Base-by-base conservation (phyloP, 305 asterid genomes). In the Solanum hybrid region DNA sequence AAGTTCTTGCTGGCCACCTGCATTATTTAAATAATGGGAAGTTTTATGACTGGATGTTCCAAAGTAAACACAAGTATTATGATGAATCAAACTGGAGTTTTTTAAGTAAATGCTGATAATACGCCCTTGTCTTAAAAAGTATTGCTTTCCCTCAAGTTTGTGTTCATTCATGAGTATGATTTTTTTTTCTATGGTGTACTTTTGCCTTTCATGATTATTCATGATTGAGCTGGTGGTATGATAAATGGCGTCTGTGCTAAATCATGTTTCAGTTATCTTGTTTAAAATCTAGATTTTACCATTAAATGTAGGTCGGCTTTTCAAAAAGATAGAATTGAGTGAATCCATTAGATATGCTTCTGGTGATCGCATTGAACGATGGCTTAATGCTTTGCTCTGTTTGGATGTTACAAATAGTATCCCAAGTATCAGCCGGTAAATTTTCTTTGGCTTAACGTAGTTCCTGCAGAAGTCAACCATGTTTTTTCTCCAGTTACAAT, bases 331-430 rank as follows among this genome's bases (percentile, higher is more conserved):
- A 85, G 98, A 95, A 66, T 91, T 97, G 90, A 93, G 90, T 87
- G 99, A 97, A 94, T 95, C 99, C 35, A 96, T 97, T 91, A 95
- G 99, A 97, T 97, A 97, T 92, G 98, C 99, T 88, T 93, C 98
- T 88, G 95, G 99, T 37, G 99, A 97, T 95, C 96, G 95, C 89
- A 93, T 97, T 85, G 99, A 97, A 91, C 93, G 93, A 34, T 97
- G 99, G 99, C 98, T 97, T 90, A 89, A 97, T 89, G 91, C 90
- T 90, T 94, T 96, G 90, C 96, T 97, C 79, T 97, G 99, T 92
- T 89, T 97, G 94, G 98, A 97, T 93, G 98, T 92, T 12, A 88
- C 99, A 22, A 93, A 90, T 89, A 92, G 92, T 76, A 89, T 95
- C 90, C 99, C 99, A 29, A 92, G 92, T 84, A 94, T 97, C 92